A percentile compares a stretch with the other conserved stretches of the same genome.
phyloP scores from a whole-genome alignment of 495 filamentous ascomycete species.

The Talaromyces stipitatus region DNA sequence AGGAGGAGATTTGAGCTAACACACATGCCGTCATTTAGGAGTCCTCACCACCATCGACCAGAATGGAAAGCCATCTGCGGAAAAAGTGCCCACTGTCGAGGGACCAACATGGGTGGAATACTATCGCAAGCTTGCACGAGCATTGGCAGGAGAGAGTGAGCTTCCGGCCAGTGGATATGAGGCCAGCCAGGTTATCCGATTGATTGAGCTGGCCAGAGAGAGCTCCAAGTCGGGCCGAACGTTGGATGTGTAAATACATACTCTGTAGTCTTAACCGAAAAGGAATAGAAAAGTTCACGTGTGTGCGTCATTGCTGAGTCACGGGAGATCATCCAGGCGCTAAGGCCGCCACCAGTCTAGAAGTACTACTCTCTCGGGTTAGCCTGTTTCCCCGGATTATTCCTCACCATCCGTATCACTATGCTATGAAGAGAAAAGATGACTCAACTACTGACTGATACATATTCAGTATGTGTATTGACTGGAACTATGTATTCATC shows the following conservation, averaged over 20 bases:
- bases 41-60: constrained; percentile 34
- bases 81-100: constrained; percentile 51
- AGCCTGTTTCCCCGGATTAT: neutral
- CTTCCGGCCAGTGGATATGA: constrained; percentile 66
- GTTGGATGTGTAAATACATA: constrained; percentile 23
- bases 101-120: constrained; percentile 67
- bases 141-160: constrained; percentile 53
- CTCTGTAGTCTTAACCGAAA: too few relatives aligned
- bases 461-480: too few relatives aligned
- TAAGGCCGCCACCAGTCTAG: neutral
- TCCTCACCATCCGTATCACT: too few relatives aligned
- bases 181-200: constrained; percentile 60
- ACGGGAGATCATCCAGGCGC: neutral
- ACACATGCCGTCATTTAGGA: constrained; percentile 12
- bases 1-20: constrained; percentile 1
- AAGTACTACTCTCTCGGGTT: neutral
- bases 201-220: constrained; percentile 67
- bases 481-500: too few relatives aligned
- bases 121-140: constrained; percentile 62
- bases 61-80: constrained; percentile 30
- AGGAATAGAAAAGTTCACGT: neutral
- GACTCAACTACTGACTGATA: too few relatives aligned
- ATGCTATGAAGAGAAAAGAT: too few relatives aligned
- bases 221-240: constrained; percentile 60
- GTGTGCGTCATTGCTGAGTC: neutral